Evolutionary conservation across 169 alveolate genomes (phyloP).

Genomic region (Cryptosporidium canis): DNA sequence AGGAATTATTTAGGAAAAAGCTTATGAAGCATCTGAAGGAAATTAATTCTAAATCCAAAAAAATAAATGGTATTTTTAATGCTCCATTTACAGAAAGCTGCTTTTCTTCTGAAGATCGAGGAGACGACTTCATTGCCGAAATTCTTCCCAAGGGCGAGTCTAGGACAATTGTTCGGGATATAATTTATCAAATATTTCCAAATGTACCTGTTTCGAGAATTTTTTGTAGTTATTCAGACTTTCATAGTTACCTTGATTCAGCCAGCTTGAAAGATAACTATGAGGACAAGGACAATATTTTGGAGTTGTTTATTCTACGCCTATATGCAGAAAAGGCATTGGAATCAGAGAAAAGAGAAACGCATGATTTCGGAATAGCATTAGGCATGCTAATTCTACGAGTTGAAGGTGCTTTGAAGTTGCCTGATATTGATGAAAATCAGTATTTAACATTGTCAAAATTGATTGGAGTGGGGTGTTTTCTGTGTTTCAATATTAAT

Average conservation of each 20-base stretch:
- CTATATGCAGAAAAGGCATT: not conserved
- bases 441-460: not conserved
- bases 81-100: not conserved
- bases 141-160: not conserved
- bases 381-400: not conserved
- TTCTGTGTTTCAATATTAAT: not conserved
- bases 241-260: not conserved
- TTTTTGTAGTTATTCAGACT: not conserved
- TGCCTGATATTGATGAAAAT: not conserved
- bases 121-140: not conserved
- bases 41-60: not conserved
- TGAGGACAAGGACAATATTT: not conserved
- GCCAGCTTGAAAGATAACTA: not conserved
- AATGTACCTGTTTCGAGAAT: not conserved
- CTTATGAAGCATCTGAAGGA: not conserved
- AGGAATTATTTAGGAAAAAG: not conserved
- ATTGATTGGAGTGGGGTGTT: not conserved
- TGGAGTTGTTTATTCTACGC: not conserved
- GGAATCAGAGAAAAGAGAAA: not conserved
- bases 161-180: not conserved
- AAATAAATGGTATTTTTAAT: not conserved
- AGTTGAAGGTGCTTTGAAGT: not conserved
- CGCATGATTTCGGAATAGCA: not conserved
- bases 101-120: not conserved
- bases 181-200: not conserved